These are phyloP conservation scores for Fraxinus sp. DNA, from an alignment of 305 asterid genomes.

Conservation along the genomic window DNA sequence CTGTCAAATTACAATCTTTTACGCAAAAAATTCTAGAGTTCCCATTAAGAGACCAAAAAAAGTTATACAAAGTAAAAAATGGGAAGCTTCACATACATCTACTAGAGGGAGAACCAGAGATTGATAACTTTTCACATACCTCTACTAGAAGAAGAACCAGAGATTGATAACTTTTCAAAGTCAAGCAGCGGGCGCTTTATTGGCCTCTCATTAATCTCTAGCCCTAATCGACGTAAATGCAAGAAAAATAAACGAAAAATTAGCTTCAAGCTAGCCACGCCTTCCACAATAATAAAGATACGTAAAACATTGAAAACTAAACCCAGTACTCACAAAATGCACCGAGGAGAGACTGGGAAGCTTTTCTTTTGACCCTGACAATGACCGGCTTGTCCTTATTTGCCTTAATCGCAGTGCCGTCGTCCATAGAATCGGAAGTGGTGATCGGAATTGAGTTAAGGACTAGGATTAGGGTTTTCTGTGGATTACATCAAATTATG, in stretches of 20 bases:
- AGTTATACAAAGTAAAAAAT: background rate
- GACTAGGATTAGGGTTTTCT: background rate
- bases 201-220: constrained; percentile 80
- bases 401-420: constrained; percentile 38
- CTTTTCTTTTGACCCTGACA: constrained; percentile 80
- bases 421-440: constrained; percentile 40
- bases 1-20: background rate
- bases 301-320: background rate
- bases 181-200: constrained; percentile 64
- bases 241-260: background rate
- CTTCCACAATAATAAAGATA: background rate
- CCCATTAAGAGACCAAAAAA: background rate
- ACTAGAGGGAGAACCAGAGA: no score
- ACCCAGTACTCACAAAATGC: constrained; percentile 57
- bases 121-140: constrained; percentile 35
- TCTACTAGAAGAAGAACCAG: constrained; percentile 58
- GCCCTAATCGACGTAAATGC: constrained; percentile 47
- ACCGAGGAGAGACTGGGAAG: constrained; percentile 50
- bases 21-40: background rate
- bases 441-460: background rate
- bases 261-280: background rate
- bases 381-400: constrained; percentile 55
- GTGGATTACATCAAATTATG: no score
- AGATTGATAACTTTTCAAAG: constrained; percentile 62
- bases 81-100: background rate